A percentile compares a stretch with the other conserved stretches of the same genome.
phyloP scores from a whole-genome alignment of 495 filamentous ascomycete genomes.

The Peziza echinospora region DNA sequence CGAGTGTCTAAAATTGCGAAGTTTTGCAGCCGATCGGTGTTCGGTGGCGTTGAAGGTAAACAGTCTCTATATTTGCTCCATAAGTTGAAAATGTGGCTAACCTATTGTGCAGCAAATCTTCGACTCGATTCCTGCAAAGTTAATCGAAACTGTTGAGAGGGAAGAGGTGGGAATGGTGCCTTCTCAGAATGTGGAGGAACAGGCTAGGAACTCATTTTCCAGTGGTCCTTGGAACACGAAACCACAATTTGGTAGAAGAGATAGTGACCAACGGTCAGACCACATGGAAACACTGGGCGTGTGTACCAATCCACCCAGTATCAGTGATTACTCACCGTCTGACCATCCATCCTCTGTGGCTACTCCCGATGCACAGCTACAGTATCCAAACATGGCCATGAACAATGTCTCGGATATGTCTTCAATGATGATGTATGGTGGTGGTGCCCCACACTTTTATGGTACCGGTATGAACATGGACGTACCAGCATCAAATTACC shows the following conservation, averaged over 20 bases:
- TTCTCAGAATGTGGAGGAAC: conserved; percentile 27
- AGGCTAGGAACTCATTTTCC: no score
- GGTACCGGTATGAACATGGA: not conserved
- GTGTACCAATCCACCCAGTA: no score
- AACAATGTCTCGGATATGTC: not conserved
- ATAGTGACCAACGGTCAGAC: no score
- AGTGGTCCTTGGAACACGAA: no score
- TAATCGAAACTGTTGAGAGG: conserved; percentile 25
- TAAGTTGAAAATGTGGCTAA: no score
- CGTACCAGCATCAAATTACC: not conserved
- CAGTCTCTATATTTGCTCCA: no score
- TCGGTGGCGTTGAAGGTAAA: conserved; percentile 49
- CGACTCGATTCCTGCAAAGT: conserved; percentile 50
- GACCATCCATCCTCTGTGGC: conserved; percentile 22
- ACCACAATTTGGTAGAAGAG: no score
- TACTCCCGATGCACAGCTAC: not conserved
- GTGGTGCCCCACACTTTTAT: not conserved
- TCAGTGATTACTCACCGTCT: conserved; percentile 33
- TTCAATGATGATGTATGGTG: not conserved
- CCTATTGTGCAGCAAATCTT: conserved; percentile 57
- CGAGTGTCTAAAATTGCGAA: conserved; percentile 52
- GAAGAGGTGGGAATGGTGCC: conserved; percentile 33
- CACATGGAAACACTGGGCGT: no score
- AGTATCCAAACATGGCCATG: not conserved
- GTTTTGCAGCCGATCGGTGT: conserved; percentile 72